A percentile compares a stretch with the other conserved stretches of the same genome.
phyloP scores from a whole-genome alignment of 2,329 filamentous ascomycete genomes.

The Incumbomyces lentus region DNA sequence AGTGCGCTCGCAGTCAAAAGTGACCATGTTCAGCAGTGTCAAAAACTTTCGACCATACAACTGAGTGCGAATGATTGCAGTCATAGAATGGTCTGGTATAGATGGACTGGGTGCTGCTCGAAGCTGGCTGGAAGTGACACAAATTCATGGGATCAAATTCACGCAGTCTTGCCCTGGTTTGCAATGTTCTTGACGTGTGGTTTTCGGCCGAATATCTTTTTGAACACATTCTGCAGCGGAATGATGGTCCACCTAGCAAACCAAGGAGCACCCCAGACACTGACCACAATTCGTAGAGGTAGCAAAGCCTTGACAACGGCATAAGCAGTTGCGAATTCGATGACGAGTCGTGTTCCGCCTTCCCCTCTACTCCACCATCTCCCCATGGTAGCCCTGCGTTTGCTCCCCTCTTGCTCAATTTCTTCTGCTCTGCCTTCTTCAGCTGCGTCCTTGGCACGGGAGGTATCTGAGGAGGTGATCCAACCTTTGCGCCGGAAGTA shows the following conservation, averaged over 20 bases:
- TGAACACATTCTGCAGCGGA: slow-evolving; percentile 33
- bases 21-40: not conserved
- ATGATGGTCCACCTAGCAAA: slow-evolving; percentile 61
- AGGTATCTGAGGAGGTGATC: slow-evolving; percentile 46
- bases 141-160: too few relatives aligned
- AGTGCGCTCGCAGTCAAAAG: not conserved
- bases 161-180: too few relatives aligned
- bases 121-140: too few relatives aligned
- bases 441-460: slow-evolving; percentile 15
- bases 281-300: slow-evolving; percentile 63
- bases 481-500: slow-evolving; percentile 73
- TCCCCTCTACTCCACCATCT: slow-evolving; percentile 24
- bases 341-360: slow-evolving; percentile 44
- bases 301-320: slow-evolving; percentile 78
- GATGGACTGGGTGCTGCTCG: too few relatives aligned
- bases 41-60: not conserved
- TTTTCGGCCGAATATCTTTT: slow-evolving; percentile 29
- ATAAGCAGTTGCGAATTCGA: slow-evolving; percentile 77
- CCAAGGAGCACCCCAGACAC: slow-evolving; percentile 85
- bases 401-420: slow-evolving; percentile 22
- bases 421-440: slow-evolving; percentile 37
- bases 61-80: too few relatives aligned
- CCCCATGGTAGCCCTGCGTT: slow-evolving; percentile 8
- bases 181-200: too few relatives aligned
- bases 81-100: too few relatives aligned